These are phyloP conservation scores for Dendrocalamus sinicus DNA, from an alignment of 176 grass and related monocot species.

Conservation along the genomic window DNA sequence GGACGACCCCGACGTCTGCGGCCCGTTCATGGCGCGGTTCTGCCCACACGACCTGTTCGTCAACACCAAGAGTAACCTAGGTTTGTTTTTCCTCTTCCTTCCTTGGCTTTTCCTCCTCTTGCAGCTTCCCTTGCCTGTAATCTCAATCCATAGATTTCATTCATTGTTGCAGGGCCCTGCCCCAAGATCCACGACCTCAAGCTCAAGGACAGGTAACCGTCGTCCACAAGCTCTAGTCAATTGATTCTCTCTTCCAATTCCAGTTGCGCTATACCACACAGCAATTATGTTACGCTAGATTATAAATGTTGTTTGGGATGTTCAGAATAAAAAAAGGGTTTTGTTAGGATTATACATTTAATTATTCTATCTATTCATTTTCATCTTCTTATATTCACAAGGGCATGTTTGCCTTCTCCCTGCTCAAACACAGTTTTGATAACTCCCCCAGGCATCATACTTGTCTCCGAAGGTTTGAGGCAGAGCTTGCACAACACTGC, in stretches of 20 bases:
- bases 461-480: constrained; percentile 16
- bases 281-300: too few species aligned
- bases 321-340: too few species aligned
- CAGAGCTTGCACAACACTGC: constrained; percentile 23
- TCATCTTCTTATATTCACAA: background rate
- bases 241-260: too few species aligned
- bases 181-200: constrained; percentile 23
- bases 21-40: constrained; percentile 17
- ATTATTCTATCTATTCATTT: background rate
- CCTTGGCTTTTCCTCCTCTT: too few species aligned
- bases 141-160: too few species aligned
- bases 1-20: constrained; percentile 34
- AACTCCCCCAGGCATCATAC: background rate
- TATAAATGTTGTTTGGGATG: too few species aligned
- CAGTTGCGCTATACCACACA: too few species aligned
- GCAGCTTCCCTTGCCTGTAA: too few species aligned
- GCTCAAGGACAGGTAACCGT: constrained; percentile 13
- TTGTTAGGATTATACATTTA: too few species aligned
- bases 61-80: constrained; percentile 39
- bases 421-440: constrained; percentile 17
- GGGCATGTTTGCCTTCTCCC: too few species aligned
- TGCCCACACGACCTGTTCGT: constrained; percentile 39
- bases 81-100: background rate
- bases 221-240: too few species aligned
- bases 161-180: background rate